Percentiles rank a stretch among this genome's conserved stretches.
Evolutionary conservation across 768 basidiomycete genomes (phyloP).

Genomic region (Russula abietina): DNA sequence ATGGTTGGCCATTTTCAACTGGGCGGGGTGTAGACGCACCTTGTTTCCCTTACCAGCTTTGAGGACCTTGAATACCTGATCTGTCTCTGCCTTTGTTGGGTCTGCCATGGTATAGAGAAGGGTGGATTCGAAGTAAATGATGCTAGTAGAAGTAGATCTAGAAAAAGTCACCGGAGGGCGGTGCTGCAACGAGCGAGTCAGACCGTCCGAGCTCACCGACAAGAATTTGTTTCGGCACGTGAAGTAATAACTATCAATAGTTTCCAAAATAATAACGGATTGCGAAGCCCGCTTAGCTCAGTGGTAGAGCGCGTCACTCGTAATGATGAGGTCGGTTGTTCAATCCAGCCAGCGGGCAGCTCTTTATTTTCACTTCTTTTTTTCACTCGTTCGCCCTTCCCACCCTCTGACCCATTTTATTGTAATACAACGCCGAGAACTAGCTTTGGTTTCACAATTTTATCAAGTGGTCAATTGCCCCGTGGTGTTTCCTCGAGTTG

Average conservation of each 20-base stretch:
- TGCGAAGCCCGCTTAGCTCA: slow-evolving; percentile 28
- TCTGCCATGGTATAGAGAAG: slow-evolving; percentile 47
- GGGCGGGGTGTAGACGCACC: slow-evolving; percentile 35
- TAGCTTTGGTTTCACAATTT: too few species aligned
- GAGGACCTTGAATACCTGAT: slow-evolving; percentile 76
- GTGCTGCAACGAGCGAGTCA: background rate
- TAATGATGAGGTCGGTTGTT: slow-evolving; percentile 27
- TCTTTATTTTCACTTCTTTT: background rate
- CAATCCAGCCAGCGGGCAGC: slow-evolving; percentile 27
- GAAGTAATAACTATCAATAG: background rate
- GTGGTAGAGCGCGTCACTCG: slow-evolving; percentile 32
- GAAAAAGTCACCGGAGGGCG: background rate
- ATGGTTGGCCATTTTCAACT: background rate
- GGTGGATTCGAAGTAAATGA: background rate
- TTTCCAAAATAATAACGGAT: fast-evolving
- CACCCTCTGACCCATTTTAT: too few species aligned
- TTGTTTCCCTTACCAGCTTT: slow-evolving; percentile 86
- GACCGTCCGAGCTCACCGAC: background rate
- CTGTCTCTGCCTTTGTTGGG: slow-evolving; percentile 81
- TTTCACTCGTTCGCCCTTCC: too few species aligned
- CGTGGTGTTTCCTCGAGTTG: too few species aligned
- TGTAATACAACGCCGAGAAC: too few species aligned
- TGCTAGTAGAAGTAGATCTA: background rate
- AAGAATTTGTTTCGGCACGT: background rate
- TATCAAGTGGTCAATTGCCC: too few species aligned